Conservation (phyloP, 768 basidiomycete genomes). For the Cubamyces sp. region DNA sequence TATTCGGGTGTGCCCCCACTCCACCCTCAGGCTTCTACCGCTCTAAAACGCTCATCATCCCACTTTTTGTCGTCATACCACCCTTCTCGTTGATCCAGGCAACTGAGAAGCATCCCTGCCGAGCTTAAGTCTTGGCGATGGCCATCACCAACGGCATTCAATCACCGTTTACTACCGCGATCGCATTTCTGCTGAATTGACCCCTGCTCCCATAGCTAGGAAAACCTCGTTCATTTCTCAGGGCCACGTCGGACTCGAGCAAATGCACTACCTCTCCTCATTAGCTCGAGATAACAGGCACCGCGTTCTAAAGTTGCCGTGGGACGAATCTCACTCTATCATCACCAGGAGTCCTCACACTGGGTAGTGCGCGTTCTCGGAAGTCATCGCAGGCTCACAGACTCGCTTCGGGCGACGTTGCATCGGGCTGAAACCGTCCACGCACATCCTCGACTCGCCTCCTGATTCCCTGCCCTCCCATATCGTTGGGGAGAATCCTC, state of each 20-base stretch:
- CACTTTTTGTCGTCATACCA: conserved; percentile 1
- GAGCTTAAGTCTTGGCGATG: too few species aligned
- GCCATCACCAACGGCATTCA: too few species aligned
- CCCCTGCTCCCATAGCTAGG: too few species aligned
- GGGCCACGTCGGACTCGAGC: neutral
- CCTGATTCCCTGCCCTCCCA: conserved; percentile 7
- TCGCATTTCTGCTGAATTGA: too few species aligned
- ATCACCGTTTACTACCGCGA: too few species aligned
- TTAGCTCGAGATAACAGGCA: neutral
- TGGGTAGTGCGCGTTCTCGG: neutral
- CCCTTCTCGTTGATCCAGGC: neutral
- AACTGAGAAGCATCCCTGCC: neutral
- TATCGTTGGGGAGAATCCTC: conserved; percentile 4
- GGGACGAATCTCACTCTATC: conserved; percentile 10
- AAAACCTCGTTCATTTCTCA: neutral
- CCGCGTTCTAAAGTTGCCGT: neutral
- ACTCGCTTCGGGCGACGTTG: neutral
- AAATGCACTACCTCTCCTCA: too few species aligned
- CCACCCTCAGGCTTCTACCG: neutral
- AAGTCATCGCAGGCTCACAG: neutral
- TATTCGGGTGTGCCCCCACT: conserved; percentile 1
- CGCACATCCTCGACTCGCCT: conserved; percentile 6
- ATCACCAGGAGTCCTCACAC: neutral
- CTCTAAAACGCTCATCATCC: conserved; percentile 1
- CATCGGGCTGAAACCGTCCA: conserved; percentile 4